phyloP scores from a whole-genome alignment of 208 protist species.

The Leishmania turanica region DNA sequence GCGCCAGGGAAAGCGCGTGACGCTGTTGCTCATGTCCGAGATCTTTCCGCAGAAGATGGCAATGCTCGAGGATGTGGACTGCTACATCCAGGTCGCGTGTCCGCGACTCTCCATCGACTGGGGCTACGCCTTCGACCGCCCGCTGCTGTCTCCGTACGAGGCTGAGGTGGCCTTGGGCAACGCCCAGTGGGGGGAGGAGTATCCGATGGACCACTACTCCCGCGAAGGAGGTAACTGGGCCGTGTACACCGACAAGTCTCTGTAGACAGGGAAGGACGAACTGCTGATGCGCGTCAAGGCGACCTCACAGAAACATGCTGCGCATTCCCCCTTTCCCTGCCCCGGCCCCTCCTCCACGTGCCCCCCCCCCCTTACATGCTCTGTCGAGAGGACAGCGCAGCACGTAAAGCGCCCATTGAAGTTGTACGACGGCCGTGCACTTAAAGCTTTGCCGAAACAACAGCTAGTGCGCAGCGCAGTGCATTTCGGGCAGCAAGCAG shows the following conservation, averaged over 20 bases:
- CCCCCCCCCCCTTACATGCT: not conserved
- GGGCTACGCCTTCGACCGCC: conserved; percentile 97
- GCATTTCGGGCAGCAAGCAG: not conserved
- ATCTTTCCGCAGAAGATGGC: conserved; percentile 97
- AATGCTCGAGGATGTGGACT: conserved; percentile 91
- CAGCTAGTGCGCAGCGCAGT: not conserved
- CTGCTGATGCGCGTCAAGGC: not conserved
- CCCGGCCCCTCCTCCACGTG: not conserved
- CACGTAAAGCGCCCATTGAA: not conserved
- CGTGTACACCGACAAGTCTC: conserved; percentile 90
- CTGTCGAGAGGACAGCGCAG: not conserved
- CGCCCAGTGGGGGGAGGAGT: conserved; percentile 85
- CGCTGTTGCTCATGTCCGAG: conserved; percentile 96
- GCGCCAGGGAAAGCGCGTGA: conserved; percentile 65
- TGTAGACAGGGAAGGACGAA: conserved; percentile 24
- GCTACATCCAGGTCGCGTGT: conserved; percentile 98
- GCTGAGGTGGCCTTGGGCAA: conserved; percentile 92
- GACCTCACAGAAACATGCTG: not conserved
- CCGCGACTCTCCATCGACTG: conserved; percentile 99
- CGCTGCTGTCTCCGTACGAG: conserved; percentile 98
- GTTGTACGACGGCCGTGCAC: not conserved
- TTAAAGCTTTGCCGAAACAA: not conserved
- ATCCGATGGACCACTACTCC: conserved; percentile 99
- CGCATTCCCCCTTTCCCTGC: not conserved
- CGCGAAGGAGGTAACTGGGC: conserved; percentile 92